Evolutionary conservation across 768 basidiomycete species (phyloP), one percentile per base, ranked within the genome.

Genomic region (Tricholoma bakamatsutake): DNA sequence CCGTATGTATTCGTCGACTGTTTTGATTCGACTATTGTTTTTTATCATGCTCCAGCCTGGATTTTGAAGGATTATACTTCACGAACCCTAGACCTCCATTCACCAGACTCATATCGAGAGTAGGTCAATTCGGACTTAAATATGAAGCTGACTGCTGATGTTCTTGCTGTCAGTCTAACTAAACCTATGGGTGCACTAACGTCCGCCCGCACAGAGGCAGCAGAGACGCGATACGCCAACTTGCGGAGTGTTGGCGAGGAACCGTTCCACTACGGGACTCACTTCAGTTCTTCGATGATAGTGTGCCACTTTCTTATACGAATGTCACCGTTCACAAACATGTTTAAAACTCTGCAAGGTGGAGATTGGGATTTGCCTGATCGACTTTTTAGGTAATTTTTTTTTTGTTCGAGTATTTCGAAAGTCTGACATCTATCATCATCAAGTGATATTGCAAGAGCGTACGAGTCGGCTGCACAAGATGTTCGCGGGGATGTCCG

Each of bases 211-310:
- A 73, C 82, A 34, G 87, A 88, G 57, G 87, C 89, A 5, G 94
- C 95, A 0, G 74, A 77, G 48, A 81, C 80, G 34, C 81, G 93
- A 40, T 95, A 94, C 61, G 69, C 71, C 31, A 90, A 86, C 59
- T 76, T 95, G 10, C 70, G 84, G 62, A 84, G 90, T 58, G 88
- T 96, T 2, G 88, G 71, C 7, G 94, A 98, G 70, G 80, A 82
- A 34, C 94, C 94, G 0, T 96, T 96, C 69, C 90, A 93, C 64
- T 93, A 92, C 58, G 90, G 95, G 42, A 97, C 95, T 0, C 95
- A 98, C 66, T 98, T 94, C 65, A 92, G 90, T 65, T 95, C 93
- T 9, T 95, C 93, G 2, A 97, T 97, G 94, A 96, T 93, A 56
- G 90, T 94, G 45, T 95, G 93, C 73, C 93, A 96, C 61, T 97